Conservation (phyloP, 2,329 filamentous ascomycete species). For the Colletotrichum sp. region DNA sequence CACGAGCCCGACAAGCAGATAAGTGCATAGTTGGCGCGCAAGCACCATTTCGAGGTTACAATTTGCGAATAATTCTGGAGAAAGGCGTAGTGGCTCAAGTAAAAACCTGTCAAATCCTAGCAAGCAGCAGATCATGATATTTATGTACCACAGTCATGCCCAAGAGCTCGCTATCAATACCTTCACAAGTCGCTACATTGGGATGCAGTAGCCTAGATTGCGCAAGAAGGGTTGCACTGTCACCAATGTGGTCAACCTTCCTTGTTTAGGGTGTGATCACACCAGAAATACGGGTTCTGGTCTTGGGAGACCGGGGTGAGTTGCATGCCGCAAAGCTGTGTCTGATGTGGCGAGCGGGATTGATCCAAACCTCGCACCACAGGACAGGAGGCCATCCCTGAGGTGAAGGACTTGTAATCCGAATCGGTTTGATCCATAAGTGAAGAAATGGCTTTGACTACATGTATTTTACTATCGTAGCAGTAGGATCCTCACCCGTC, state of each 20-base stretch:
- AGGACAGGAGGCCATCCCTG: neutral
- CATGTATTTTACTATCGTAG: neutral
- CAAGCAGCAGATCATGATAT: neutral
- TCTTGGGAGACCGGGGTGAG: neutral
- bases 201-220: neutral
- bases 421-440: fast-evolving
- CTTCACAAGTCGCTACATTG: neutral
- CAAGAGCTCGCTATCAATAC: neutral
- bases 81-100: neutral
- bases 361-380: neutral
- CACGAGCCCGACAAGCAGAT: neutral
- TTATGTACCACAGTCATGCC: neutral
- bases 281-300: neutral
- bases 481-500: neutral
- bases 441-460: neutral
- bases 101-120: neutral
- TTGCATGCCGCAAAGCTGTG: neutral
- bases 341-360: neutral
- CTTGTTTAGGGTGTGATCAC: neutral
- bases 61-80: fast-evolving
- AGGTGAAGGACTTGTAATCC: neutral
- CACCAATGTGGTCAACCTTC: neutral
- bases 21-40: neutral
- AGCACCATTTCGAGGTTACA: neutral
- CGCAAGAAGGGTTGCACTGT: neutral